Evolutionary conservation across 169 alveolate species (phyloP).

Genomic region (Plasmodium vivax): DNA sequence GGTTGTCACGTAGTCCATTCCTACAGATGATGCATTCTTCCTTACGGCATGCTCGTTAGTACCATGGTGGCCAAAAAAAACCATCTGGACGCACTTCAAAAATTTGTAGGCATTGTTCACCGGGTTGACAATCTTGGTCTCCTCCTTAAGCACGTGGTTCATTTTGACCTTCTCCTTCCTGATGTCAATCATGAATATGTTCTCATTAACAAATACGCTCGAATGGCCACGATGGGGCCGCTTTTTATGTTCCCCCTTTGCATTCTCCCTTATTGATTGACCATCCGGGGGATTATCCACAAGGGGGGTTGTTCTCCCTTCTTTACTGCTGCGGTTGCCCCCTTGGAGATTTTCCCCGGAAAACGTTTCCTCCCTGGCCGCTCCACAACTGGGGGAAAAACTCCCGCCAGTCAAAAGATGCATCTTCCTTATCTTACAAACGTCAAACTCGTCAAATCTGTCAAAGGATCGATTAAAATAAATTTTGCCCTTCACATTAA

Average conservation of each 20-base stretch:
- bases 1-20: background rate
- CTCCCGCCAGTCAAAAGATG: background rate
- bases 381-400: background rate
- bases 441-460: conserved; percentile 42
- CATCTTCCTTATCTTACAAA: conserved; percentile 28
- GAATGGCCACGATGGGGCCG: background rate
- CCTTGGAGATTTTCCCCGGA: background rate
- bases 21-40: background rate
- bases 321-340: background rate
- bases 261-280: background rate
- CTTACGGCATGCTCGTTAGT: background rate
- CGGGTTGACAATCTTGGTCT: conserved; percentile 27
- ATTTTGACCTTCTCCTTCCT: conserved; percentile 27
- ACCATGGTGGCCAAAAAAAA: conserved; percentile 20
- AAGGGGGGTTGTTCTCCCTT: background rate
- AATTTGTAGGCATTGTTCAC: conserved; percentile 37
- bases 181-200: conserved; percentile 60
- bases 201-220: background rate
- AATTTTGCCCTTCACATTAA: conserved; percentile 39
- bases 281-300: background rate
- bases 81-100: conserved; percentile 41
- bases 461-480: conserved; percentile 44
- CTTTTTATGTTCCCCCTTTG: background rate
- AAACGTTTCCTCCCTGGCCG: background rate
- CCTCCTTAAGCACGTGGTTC: conserved; percentile 8